Percentiles rank a stretch among this genome's conserved stretches.
phyloP scores from a whole-genome alignment of 2,329 filamentous ascomycete species.

The Paecilomyces sp. region DNA sequence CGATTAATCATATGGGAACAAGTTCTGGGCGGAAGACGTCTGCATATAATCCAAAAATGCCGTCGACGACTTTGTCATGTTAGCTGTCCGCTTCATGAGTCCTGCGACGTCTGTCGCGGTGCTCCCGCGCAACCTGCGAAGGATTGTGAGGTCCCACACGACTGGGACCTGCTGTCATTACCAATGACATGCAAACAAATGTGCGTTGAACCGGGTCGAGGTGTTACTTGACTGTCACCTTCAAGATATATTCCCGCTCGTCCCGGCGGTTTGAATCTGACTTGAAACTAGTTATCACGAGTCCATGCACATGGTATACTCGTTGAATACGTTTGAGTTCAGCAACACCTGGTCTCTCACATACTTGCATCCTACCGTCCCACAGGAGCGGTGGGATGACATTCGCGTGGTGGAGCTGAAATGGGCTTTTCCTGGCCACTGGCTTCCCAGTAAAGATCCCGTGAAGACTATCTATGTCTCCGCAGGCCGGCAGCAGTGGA shows the following conservation, averaged over 20 bases:
- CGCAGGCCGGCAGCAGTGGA: conserved; percentile 29
- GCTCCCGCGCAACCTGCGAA: conserved; percentile 20
- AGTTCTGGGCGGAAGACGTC: conserved; percentile 20
- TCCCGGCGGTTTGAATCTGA: background rate
- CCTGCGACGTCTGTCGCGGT: conserved; percentile 28
- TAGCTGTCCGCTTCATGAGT: conserved; percentile 18
- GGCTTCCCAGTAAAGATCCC: conserved; percentile 33
- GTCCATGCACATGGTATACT: conserved; percentile 28
- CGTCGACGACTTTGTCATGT: conserved; percentile 25
- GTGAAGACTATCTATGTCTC: conserved; percentile 31
- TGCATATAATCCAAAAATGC: conserved; percentile 29
- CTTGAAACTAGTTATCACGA: conserved; percentile 23
- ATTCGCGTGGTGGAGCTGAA: conserved; percentile 29
- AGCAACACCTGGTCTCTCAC: conserved; percentile 34
- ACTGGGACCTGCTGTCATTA: conserved; percentile 18
- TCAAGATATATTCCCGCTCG: background rate
- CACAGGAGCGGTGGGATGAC: conserved; percentile 17
- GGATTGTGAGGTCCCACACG: conserved; percentile 6
- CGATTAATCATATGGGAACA: conserved; percentile 31
- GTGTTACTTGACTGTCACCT: background rate
- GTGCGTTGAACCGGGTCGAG: conserved; percentile 10
- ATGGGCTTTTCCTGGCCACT: conserved; percentile 34
- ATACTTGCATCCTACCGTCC: conserved; percentile 29
- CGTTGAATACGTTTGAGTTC: conserved; percentile 29
- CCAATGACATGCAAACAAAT: conserved; percentile 29